phyloP scores from a whole-genome alignment of 2,329 filamentous ascomycete genomes.

The Kalaharituber pfeilii region DNA sequence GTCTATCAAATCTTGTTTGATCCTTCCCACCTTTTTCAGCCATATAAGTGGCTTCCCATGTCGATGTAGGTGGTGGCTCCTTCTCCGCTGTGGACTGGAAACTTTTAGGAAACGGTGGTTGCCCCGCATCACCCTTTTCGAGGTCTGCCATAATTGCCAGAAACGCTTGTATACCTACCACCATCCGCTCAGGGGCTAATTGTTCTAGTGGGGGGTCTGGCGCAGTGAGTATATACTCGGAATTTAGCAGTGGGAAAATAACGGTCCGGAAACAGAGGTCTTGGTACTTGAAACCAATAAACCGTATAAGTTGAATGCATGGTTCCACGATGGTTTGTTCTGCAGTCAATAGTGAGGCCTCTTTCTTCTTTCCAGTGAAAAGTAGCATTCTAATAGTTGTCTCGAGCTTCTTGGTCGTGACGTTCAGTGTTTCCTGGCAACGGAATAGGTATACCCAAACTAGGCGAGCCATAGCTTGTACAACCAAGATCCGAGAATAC shows the following conservation, averaged over 20 bases:
- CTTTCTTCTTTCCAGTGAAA: conserved; percentile 53
- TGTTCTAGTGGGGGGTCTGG: conserved; percentile 52
- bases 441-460: conserved; percentile 92
- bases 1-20: conserved; percentile 26
- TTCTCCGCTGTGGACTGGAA: conserved; percentile 21
- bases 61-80: conserved; percentile 24
- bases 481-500: conserved; percentile 54
- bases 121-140: conserved; percentile 60
- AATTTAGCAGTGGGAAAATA: conserved; percentile 90
- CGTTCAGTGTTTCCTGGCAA: conserved; percentile 50
- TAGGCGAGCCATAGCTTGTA: conserved; percentile 77
- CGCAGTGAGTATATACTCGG: conserved; percentile 43
- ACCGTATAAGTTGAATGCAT: conserved; percentile 79
- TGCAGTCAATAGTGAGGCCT: conserved; percentile 50
- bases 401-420: conserved; percentile 62
- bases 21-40: conserved; percentile 20
- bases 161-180: conserved; percentile 91
- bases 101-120: conserved; percentile 66
- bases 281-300: conserved; percentile 83
- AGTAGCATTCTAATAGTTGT: conserved; percentile 75
- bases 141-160: conserved; percentile 83
- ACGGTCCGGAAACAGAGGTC: conserved; percentile 85
- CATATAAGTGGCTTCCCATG: conserved; percentile 23
- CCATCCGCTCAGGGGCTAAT: conserved; percentile 86
- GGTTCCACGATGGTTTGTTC: conserved; percentile 76